A percentile compares a stretch with the other conserved stretches of the same genome.
These are phyloP conservation scores for Lasiosphaeria miniovina DNA, from an alignment of 495 filamentous ascomycete genomes.

Conservation along the genomic window DNA sequence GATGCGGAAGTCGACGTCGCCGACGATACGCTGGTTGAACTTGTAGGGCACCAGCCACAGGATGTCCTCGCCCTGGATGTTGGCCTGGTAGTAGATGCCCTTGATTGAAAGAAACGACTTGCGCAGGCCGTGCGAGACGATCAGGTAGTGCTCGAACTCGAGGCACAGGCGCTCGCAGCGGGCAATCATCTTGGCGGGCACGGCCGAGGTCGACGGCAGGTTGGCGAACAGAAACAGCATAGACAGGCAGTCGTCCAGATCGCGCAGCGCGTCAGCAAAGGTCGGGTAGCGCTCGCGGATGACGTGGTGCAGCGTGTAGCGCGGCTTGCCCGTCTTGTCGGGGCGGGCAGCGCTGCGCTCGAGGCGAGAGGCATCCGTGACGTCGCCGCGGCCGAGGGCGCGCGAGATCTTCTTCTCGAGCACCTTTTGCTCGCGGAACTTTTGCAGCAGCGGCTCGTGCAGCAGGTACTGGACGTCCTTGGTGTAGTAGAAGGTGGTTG, in stretches of 20 bases:
- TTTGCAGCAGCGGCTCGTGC: constrained; percentile 90
- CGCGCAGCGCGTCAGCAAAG: constrained; percentile 88
- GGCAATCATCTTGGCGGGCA: constrained; percentile 88
- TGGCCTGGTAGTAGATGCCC: constrained; percentile 99
- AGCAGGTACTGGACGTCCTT: constrained; percentile 98
- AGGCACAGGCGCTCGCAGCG: constrained; percentile 86
- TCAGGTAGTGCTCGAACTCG: constrained; percentile 97
- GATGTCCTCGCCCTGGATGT: constrained; percentile 95
- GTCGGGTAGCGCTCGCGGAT: constrained; percentile 98
- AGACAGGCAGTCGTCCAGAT: constrained; percentile 94
- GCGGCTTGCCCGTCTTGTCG: constrained; percentile 80
- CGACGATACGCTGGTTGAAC: constrained; percentile 89
- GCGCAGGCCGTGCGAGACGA: constrained; percentile 80
- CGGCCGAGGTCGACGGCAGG: constrained; percentile 80
- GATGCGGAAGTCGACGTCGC: constrained; percentile 94
- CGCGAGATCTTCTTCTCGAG: constrained; percentile 94
- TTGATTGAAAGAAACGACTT: constrained; percentile 98
- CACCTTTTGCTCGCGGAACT: constrained; percentile 95
- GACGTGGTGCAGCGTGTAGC: constrained; percentile 89
- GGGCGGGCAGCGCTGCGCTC: constrained; percentile 63
- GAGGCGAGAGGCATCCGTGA: constrained; percentile 69
- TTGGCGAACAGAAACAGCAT: constrained; percentile 97
- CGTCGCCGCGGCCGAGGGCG: constrained; percentile 87
- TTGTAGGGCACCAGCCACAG: constrained; percentile 96
- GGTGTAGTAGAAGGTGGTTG: constrained; percentile 98